Evolutionary conservation across 2,329 filamentous ascomycete genomes (phyloP), one percentile per base, ranked within the genome.

Genomic region (Fonsecaea pedrosoi): DNA sequence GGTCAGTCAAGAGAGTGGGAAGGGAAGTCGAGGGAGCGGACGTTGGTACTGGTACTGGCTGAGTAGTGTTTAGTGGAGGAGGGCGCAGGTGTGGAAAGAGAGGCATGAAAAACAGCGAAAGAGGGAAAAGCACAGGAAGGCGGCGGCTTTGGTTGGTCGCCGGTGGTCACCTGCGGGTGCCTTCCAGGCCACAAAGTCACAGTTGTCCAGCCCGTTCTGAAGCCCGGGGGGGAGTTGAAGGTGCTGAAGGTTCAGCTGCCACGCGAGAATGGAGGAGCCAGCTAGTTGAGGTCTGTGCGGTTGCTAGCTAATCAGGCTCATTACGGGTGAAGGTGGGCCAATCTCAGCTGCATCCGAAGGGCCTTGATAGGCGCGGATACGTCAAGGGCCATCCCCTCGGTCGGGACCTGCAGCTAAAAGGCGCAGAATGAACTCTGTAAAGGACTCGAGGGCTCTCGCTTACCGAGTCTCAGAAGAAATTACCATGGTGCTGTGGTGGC

Each of bases 401-500:
- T 62, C 60, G 60, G 60, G 60, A 62, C 60, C 50, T 62, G 60
- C 60, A 62, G 54, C 50, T 48, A 56, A 35, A 34, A n/a, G 13
- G 50, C 30, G 21, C 18, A 55, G 25, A 40, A 38, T 13, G 50
- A 55, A 55, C 37, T 62, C 15, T 55, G 60, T 62, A 4, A 42
- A 56, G 60, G 60, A 62, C 60, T 62, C 18, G 45, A 30, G 21
- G 21, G 48, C 48, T 35, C 53, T 48, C 37, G 60, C 54, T 62
- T 62, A 61, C 60, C 60, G 60, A 62, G 54, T 62, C 50, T 62
- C 60, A 62, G 60, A 55, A 45, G 60, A 62, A 56, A 62, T 62
- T 62, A 50, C 50, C 25, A 62, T 25, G 53, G 38, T 13, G 13
- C 15, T 13, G 21, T 35, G 35, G 15, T 35, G 50, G 30, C 30